A percentile compares a stretch with the other conserved stretches of the same genome.
Evolutionary conservation across 352 stramenopile genomes (phyloP).

Genomic region (Pythium inflatum): DNA sequence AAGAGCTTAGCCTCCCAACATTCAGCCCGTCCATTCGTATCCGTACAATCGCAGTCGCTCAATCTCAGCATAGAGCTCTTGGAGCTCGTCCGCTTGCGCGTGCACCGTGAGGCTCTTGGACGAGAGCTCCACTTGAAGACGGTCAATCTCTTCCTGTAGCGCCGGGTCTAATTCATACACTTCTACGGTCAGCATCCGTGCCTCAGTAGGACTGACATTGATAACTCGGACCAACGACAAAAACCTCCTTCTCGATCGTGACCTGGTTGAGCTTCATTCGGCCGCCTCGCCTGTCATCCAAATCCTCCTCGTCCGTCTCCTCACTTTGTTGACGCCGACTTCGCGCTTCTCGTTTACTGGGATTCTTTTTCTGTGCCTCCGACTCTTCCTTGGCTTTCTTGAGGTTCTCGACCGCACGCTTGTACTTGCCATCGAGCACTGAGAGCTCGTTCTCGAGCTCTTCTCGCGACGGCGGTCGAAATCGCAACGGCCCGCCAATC

Average conservation of each 20-base stretch:
- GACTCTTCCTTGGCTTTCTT: slow-evolving; percentile 44
- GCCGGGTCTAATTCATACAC: slow-evolving; percentile 42
- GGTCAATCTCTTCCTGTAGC: slow-evolving; percentile 63
- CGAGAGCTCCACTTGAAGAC: slow-evolving; percentile 54
- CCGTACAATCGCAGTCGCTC: slow-evolving; percentile 52
- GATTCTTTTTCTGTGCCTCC: not conserved
- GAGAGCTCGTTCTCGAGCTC: slow-evolving; percentile 87
- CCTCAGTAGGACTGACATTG: too few species aligned
- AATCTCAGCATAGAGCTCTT: slow-evolving; percentile 57
- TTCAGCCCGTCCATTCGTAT: not conserved
- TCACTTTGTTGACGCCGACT: slow-evolving; percentile 36
- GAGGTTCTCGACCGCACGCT: slow-evolving; percentile 60
- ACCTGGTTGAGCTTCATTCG: not conserved
- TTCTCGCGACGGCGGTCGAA: slow-evolving; percentile 84
- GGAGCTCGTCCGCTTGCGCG: slow-evolving; percentile 63
- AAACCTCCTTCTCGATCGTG: slow-evolving; percentile 23
- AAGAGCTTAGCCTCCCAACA: not conserved
- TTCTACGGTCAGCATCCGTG: too few species aligned
- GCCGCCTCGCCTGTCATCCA: too few species aligned
- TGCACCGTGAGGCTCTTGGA: slow-evolving; percentile 64
- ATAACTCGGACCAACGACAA: too few species aligned
- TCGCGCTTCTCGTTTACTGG: not conserved
- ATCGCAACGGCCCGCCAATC: slow-evolving; percentile 73
- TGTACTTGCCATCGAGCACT: slow-evolving; percentile 73
- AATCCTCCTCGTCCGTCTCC: slow-evolving; percentile 29